Conservation (phyloP, 352 stramenopile species). For the Phytophthora capsici region DNA sequence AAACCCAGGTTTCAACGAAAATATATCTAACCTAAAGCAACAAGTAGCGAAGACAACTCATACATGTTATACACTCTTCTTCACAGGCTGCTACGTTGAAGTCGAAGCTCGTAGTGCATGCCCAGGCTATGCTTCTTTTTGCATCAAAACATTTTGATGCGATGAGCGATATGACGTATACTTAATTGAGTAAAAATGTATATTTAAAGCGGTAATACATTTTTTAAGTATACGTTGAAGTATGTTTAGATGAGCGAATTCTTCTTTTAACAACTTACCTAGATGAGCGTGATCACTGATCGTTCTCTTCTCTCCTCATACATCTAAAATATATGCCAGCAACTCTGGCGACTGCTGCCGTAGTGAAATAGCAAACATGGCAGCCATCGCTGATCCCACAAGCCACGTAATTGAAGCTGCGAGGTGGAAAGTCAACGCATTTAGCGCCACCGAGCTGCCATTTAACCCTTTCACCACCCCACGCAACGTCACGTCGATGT, state of each 20-base stretch:
- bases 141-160: constrained; percentile 31
- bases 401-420: constrained; percentile 58
- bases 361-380: constrained; percentile 46
- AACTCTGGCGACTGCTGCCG: constrained; percentile 54
- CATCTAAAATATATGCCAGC: constrained; percentile 51
- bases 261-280: not conserved
- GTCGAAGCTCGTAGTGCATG: too few relatives aligned
- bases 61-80: not conserved
- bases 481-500: constrained; percentile 35
- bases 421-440: constrained; percentile 51
- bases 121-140: not conserved
- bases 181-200: constrained; percentile 5
- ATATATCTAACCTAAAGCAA: too few relatives aligned
- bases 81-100: too few relatives aligned
- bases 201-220: not conserved
- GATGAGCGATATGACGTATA: constrained; percentile 19
- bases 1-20: not conserved
- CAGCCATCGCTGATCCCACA: constrained; percentile 35
- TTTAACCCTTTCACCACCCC: constrained; percentile 20
- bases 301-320: constrained; percentile 25
- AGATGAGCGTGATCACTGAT: too few relatives aligned
- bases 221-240: not conserved
- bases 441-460: constrained; percentile 31
- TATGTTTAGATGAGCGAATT: constrained; percentile 5
- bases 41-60: not conserved